Percentiles rank a stretch among this genome's conserved stretches.
Conservation (phyloP, 345 rosid genomes). For the Syzygium aromaticum region DNA sequence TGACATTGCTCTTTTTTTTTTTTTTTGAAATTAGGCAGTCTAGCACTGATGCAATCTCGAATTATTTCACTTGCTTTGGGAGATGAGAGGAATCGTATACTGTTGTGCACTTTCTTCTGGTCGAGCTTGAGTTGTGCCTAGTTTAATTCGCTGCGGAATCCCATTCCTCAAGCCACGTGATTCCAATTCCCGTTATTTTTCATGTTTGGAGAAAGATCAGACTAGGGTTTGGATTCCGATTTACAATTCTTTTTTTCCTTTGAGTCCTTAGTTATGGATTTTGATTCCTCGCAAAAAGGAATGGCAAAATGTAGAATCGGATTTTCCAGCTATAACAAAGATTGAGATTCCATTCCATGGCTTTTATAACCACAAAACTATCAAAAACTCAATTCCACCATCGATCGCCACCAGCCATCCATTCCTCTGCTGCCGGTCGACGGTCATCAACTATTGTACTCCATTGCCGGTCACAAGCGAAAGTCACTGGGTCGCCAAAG, state of each 20-base stretch:
- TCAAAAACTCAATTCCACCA: not conserved
- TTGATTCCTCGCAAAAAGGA: not conserved
- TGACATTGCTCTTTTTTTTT: not conserved
- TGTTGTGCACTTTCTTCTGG: not conserved
- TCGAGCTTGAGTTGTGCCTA: not conserved
- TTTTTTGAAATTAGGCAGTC: not conserved
- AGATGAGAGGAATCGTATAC: not conserved
- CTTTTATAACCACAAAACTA: not conserved
- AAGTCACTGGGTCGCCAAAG: not conserved
- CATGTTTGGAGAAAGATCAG: not conserved
- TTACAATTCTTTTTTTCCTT: not conserved
- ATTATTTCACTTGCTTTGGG: not conserved
- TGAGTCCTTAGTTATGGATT: not conserved
- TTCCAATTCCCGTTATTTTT: not conserved
- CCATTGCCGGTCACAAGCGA: not conserved
- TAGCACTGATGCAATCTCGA: not conserved
- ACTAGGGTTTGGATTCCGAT: not conserved
- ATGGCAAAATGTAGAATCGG: not conserved
- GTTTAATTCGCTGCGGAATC: not conserved
- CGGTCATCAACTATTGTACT: not conserved
- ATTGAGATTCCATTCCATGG: not conserved
- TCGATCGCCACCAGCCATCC: not conserved
- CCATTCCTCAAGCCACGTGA: not conserved
- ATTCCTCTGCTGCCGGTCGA: not conserved
- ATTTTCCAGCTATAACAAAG: not conserved